A percentile compares a stretch with the other conserved stretches of the same genome.
Evolutionary conservation across 345 rosid species (phyloP).

Genomic region (Hibiscus tridactylites): DNA sequence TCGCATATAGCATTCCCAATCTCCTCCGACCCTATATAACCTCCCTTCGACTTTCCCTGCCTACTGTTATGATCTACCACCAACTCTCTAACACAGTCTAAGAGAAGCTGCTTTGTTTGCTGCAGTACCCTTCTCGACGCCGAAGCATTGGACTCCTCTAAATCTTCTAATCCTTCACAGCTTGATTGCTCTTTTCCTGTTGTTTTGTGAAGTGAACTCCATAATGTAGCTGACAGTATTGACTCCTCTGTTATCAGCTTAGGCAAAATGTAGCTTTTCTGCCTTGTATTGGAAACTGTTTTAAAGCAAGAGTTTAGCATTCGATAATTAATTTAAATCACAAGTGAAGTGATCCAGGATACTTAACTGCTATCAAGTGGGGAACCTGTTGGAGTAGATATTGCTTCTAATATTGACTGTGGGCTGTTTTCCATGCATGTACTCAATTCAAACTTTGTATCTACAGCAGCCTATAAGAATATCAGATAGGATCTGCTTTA

Average conservation of each 20-base stretch:
- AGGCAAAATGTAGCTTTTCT: background rate
- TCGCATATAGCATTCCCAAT: slow-evolving; percentile 26
- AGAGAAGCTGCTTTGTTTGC: slow-evolving; percentile 43
- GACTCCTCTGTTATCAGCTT: slow-evolving; percentile 28
- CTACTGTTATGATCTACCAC: slow-evolving; percentile 19
- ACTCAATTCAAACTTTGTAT: slow-evolving; percentile 12
- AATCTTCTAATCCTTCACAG: background rate
- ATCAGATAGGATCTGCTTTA: background rate
- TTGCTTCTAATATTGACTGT: slow-evolving; percentile 17
- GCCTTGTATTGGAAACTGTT: background rate
- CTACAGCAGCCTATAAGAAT: slow-evolving; percentile 28
- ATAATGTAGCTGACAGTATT: slow-evolving; percentile 28
- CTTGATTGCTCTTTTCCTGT: slow-evolving; percentile 10
- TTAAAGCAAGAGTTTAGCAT: background rate
- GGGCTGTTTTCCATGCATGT: slow-evolving; percentile 20
- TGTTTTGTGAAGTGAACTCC: slow-evolving; percentile 24
- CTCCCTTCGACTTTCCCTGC: background rate
- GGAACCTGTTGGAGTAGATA: slow-evolving; percentile 9
- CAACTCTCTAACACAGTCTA: slow-evolving; percentile 42
- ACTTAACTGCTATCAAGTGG: slow-evolving; percentile 7
- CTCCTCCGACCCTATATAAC: slow-evolving; percentile 17
- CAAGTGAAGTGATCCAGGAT: background rate
- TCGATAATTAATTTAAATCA: too few species aligned
- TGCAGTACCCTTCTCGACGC: slow-evolving; percentile 27
- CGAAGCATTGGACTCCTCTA: background rate